Percentiles rank a stretch among this genome's conserved stretches.
Evolutionary conservation across 192 early-diverging fungal genomes (phyloP).

Genomic region (Podila epigama): DNA sequence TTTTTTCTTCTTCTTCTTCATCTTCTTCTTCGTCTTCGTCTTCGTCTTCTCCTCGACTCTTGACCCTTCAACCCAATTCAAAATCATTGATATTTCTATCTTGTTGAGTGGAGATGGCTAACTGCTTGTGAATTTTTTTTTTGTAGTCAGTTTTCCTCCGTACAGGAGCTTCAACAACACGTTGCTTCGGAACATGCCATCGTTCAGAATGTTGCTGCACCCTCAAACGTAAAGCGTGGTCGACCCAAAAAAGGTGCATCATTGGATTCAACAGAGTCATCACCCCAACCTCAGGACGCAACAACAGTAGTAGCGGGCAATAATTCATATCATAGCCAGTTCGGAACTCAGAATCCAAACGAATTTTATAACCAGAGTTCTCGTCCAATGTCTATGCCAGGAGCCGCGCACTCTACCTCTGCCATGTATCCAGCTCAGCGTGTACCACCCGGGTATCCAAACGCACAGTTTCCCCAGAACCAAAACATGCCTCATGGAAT

Average conservation of each 20-base stretch:
- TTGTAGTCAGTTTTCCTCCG: slow-evolving; percentile 8
- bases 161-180: slow-evolving; percentile 2
- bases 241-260: slow-evolving; percentile 8
- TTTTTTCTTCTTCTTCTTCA: too few species aligned
- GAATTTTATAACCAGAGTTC: neutral
- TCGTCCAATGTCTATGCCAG: neutral
- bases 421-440: neutral
- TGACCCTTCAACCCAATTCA: too few species aligned
- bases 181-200: slow-evolving; percentile 7
- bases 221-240: slow-evolving; percentile 2
- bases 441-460: neutral
- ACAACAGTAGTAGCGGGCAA: neutral
- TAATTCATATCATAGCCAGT: neutral
- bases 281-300: neutral
- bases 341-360: neutral
- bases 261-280: neutral
- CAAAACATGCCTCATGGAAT: neutral
- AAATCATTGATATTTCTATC: too few species aligned
- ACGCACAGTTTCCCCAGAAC: neutral
- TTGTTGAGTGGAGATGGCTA: too few species aligned
- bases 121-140: neutral
- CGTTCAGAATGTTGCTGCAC: neutral
- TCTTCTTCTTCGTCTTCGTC: neutral
- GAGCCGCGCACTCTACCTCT: neutral
- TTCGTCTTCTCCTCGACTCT: too few species aligned